Conservation (phyloP, 306 rosid genomes). For the Castanospermum australe region DNA sequence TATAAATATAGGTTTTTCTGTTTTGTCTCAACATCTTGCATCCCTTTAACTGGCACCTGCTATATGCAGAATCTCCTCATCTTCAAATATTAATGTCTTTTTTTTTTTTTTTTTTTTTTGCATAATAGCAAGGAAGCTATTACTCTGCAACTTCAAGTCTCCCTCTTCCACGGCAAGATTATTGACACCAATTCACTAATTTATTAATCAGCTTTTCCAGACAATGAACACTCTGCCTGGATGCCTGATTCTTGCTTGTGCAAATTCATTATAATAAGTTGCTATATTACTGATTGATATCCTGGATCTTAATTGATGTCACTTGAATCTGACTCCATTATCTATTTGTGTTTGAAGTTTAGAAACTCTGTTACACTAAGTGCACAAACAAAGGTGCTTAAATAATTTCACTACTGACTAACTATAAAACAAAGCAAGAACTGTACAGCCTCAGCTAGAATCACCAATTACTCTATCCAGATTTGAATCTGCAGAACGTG, state of each 20-base stretch:
- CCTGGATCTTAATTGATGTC: neutral
- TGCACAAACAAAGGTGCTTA: neutral
- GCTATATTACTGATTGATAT: neutral
- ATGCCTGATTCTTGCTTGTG: neutral
- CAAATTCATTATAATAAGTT: neutral
- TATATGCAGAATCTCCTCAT: neutral
- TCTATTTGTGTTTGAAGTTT: too few relatives aligned
- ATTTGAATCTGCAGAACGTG: too few relatives aligned
- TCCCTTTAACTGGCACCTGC: neutral
- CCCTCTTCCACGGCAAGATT: neutral
- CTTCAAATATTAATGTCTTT: too few relatives aligned
- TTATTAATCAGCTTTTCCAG: too few relatives aligned
- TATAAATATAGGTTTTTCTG: neutral
- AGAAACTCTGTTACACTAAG: neutral
- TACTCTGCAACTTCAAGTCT: neutral
- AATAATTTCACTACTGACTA: neutral
- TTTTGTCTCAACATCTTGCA: neutral
- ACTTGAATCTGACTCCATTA: too few relatives aligned
- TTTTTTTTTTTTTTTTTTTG: neutral
- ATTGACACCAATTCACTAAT: too few relatives aligned
- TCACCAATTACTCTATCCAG: too few relatives aligned
- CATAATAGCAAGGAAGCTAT: neutral
- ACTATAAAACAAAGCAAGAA: neutral
- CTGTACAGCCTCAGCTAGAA: too few relatives aligned
- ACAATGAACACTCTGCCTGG: too few relatives aligned